Evolutionary conservation across 2,329 filamentous ascomycete species (phyloP), one percentile per base, ranked within the genome.

Genomic region (Trichophyton schoenleinii): DNA sequence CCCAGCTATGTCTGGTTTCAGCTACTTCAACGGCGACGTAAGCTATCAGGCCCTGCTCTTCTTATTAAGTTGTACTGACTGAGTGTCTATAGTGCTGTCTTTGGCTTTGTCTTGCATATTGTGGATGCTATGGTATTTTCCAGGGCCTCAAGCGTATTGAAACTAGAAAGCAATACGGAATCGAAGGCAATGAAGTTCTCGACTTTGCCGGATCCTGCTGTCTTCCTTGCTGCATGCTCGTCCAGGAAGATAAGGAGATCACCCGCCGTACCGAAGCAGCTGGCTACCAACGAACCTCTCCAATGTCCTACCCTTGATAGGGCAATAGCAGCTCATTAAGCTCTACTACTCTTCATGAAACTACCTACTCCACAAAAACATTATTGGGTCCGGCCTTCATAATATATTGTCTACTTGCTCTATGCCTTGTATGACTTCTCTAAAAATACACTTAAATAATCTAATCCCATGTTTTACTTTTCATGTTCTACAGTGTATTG

Each of bases 161-260:
- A 66, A 79, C 84, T 65, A 79, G 82, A 57, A 72, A 80, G 60
- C 75, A 73, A 46, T 83, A 80, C 71, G 75, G 75, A 65, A 83
- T 85, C 67, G 70, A 79, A 53, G 81, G 82, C 41, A 74, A 72
- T 57, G 74, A 74, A 42, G 70, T 69, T 62, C 70, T 70, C 38
- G 82, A 85, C 68, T 85, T 77, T 71, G 79, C 78, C 66, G 69
- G 72, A n/a, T 72, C 77, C 13, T 83, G 73, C 70, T 84, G 78
- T 73, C 85, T 82, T 69, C 69, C 74, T 41, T 83, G 81, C 75
- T 85, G 82, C 67, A 74, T 76, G 4, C 70, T 83, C 62, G 75
- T 83, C 64, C 83, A 85, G 73, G 77, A 83, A 61, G 81, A 84
- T 67, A 81, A 82, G 65, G 82, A 85, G 67, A 76, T 68, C 11